Base-by-base conservation (phyloP, 2,329 filamentous ascomycete genomes). In the Colletotrichum sp. region DNA sequence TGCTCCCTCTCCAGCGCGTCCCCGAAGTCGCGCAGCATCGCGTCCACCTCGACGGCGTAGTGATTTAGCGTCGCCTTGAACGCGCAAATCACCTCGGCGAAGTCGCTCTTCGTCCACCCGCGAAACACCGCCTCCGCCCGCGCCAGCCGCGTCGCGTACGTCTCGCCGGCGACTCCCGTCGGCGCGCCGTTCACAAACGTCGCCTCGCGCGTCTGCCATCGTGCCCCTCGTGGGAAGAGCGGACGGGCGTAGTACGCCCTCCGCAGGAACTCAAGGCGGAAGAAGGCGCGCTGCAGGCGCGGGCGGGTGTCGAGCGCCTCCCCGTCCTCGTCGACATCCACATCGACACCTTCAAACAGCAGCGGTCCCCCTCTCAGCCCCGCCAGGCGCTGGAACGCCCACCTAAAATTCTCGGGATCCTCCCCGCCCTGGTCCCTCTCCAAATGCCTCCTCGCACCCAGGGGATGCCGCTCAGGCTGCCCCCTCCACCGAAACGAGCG, bases 261-360 rank as follows among this genome's bases (percentile, higher is more conserved):
- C 2, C 74, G 55, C 26, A 76, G 18, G 44, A 74, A 36, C 59
- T 74, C 74, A 32, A 76, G 70, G 4, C 74, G 74, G 64, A 76
- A 76, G 64, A 74, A 65, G 32, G 74, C 74, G 44, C 70, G 64
- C 64, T 76, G 74, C 16, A 76, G 62, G 6, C 24, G 30, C 15
- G 62, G 30, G 5, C 72, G 36, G 21, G 55, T 63, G 13, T 12
- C 15, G 0, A 52, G 4, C n/a, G n/a, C 10, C 44, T 52, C 44
- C n/a, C 44, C 44, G 44, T 52, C 44, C 44, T 52, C 44, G 44
- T 52, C 44, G n/a, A 52, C 0, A 55, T 52, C 39, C 16, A 67
- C 16, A 18, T 10, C 15, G 3, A 72, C 16, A 36, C 72, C 72
- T 18, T 75, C 69, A 63, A 52, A 32, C 0, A 24, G 6, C 12